Evolutionary conservation across 768 basidiomycete genomes (phyloP), one percentile per base, ranked within the genome.

Genomic region (Infundibulicybe gibba): DNA sequence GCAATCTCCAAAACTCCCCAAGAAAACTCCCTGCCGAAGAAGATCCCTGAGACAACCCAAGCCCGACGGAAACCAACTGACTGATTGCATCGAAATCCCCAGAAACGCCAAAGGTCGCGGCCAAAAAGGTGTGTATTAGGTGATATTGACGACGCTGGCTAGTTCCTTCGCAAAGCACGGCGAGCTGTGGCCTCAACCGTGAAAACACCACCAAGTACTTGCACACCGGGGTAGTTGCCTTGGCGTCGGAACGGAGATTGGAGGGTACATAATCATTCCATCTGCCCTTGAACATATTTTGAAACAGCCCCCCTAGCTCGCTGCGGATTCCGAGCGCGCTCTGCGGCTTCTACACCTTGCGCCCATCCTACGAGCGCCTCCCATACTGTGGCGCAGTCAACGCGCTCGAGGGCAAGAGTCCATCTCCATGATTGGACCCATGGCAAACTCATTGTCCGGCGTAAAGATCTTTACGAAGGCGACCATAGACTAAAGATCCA

Each of bases 221-320:
- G 83, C 76, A 0, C 65, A 83, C 65, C 75, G 72, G 50, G 83
- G 84, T 11, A 76, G 76, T 40, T 75, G 76, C 3, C 55, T 87
- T 1, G 83, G 83, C 5, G 69, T 85, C 4, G 83, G 83, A 3
- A 81, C 83, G 1, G 83, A 84, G 57, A 76, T 84, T 35, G 78
- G 76, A 46, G 79, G 80, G 79, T 80, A 32, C 31, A n/a, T 49
- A 43, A 16, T 6, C 40, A 21, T 40, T 40, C 40, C 30, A 13
- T 15, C n/a, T n/a, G n/a, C 35, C 6, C 10, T 17, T 38, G 43
- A 32, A 21, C 16, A 19, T 41, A 8, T 21, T 41, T 34, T 16
- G 37, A 15, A n/a, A 16, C 32, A 15, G 13, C 12, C 17, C 25
- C 6, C 50, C n/a, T n/a, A 79, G 76, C 2, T 78, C 79, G 5